Evolutionary conservation across 2,329 filamentous ascomycete genomes (phyloP), one percentile per base, ranked within the genome.

Genomic region (Trichoderma sp.): DNA sequence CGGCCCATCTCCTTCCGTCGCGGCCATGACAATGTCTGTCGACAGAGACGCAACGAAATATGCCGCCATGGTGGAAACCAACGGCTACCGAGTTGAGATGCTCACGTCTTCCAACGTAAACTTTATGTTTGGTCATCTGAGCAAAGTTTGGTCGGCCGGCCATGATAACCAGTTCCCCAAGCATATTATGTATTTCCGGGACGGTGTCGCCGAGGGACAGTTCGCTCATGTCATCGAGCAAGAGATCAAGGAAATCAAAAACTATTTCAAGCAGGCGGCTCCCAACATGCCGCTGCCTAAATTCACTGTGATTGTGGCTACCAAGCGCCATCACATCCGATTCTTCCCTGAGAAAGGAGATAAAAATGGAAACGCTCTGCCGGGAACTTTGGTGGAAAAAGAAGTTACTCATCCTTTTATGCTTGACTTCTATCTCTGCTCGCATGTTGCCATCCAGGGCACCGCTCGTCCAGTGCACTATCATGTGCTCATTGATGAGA

Each of bases 401-500:
- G 95, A 97, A 72, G 91, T 97, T n/a, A 98, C 94, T 0, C 93
- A 95, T 77, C 94, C 96, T 0, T 93, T 92, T 78, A 93, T 97
- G 79, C 97, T 92, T 79, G 96, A 98, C 79, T 97, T 97, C 77
- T 95, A 88, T 68, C 80, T 90, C 4, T 86, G 83, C 74, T 88
- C 87, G 0, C 88, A 90, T 68, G 82, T 84, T 1, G 96, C 96
- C 0, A 94, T 99, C 74, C 96, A 99, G 82, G 96, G 96, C 28
- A 99, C 96, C 0, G 92, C 96, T 20, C 90, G 96, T 2, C 96
- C 96, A 0, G 94, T 97, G 0, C 94, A 97, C 77, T 99, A 99
- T 80, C 92, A 95, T 73, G 92, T 98, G 15, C 90, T 99, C 26
- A 79, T 92, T 61, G 96, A 99, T 78, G 94, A 98, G 80, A 88